Evolutionary conservation across 306 rosid genomes (phyloP), one percentile per base, ranked within the genome.

Genomic region (Vigna hirtella): DNA sequence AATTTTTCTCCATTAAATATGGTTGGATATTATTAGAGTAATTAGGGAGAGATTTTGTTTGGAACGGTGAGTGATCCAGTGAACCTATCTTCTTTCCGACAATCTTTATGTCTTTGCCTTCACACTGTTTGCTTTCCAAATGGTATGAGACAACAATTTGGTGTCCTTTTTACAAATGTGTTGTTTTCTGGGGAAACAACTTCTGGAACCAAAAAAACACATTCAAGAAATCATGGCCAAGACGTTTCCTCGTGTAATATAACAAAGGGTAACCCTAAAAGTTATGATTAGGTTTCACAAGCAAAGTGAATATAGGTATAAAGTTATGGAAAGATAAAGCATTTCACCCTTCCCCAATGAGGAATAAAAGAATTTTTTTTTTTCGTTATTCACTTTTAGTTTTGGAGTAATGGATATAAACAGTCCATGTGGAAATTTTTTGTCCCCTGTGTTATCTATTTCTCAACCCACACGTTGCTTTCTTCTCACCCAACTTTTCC

Each of bases 391-490:
- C 64, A 9, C 42, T 30, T 59, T 59, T 2, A 63, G 47, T 67
- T 73, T 73, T 77, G 78, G 28, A 32, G 15, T 56, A 24, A 24
- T 72, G 82, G 76, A 68, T 71, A 58, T 82, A 58, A 78, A 90
- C 87, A 80, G 12, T 81, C 81, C 90, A 87, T 84, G 89, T 86
- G 91, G 77, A 65, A 5, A 36, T 74, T 69, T 82, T 80, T 81
- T 57, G 87, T 74, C 86, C 87, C 49, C 9, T 82, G 48, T 73
- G 40, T 73, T 77, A 56, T 72, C 17, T 74, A 53, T 61, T 51
- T 77, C 67, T 80, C 74, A 82, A 77, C 88, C 87, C 87, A 82
- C 87, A 82, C 79, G 85, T 80, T 81, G 65, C 38, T 34, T 34
- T 34, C 7, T 34, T 4, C 38, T 34, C 38, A 34, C 38, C 38